These are phyloP conservation scores for Zizania latifolia DNA, from an alignment of 176 grass and related monocot species.

Conservation along the genomic window DNA sequence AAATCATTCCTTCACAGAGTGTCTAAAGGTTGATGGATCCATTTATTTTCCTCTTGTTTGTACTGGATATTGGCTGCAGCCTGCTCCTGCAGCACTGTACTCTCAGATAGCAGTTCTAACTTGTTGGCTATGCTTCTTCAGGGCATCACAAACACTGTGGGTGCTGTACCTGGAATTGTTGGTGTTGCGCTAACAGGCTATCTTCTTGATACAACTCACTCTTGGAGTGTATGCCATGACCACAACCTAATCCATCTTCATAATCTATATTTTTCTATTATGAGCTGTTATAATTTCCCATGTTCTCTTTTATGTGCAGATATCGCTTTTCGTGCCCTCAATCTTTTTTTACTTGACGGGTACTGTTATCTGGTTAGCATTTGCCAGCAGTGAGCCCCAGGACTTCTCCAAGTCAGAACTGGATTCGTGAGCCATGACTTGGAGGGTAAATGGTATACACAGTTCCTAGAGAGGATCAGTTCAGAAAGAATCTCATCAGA, in stretches of 20 bases:
- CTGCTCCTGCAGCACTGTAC: background rate
- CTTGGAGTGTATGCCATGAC: constrained; percentile 79
- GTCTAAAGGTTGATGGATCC: background rate
- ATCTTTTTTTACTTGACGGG: constrained; percentile 98
- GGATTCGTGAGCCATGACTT: background rate
- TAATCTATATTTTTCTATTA: background rate
- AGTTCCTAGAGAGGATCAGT: background rate
- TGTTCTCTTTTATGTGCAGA: constrained; percentile 32
- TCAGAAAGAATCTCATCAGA: background rate
- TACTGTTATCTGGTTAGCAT: constrained; percentile 76
- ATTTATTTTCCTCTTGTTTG: background rate
- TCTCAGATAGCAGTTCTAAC: background rate
- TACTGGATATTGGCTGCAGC: background rate
- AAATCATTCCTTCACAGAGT: background rate
- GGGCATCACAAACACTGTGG: constrained; percentile 96
- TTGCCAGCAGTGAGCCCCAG: constrained; percentile 83
- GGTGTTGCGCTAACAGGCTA: constrained; percentile 79
- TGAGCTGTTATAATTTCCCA: background rate
- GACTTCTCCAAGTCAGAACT: constrained; percentile 40
- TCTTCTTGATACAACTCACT: constrained; percentile 87
- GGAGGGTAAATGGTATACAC: background rate
- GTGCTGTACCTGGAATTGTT: constrained; percentile 80
- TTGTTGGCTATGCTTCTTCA: constrained; percentile 26
- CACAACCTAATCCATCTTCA: background rate
- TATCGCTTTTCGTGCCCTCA: constrained; percentile 86